Percentiles rank a stretch among this genome's conserved stretches.
These are phyloP conservation scores for Allium cepa DNA, from an alignment of 106 monocot genomes.

Conservation along the genomic window DNA sequence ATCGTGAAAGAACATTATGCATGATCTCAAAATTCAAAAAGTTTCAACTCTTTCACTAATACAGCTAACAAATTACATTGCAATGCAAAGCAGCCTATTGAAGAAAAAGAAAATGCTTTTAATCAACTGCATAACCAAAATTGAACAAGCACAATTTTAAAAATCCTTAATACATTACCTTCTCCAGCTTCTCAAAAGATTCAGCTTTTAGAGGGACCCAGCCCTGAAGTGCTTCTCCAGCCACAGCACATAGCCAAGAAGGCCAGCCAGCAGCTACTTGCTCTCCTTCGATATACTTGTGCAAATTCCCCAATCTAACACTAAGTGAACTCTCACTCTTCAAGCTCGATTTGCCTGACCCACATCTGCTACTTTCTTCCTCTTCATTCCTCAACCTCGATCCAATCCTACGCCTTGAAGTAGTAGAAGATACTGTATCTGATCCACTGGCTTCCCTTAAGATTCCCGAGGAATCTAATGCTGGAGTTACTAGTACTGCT, in stretches of 20 bases:
- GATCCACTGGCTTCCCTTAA: slow-evolving; percentile 11
- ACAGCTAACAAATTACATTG: too few relatives aligned
- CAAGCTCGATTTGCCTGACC: slow-evolving; percentile 12
- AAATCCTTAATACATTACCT: slow-evolving; percentile 25
- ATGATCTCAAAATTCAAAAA: too few relatives aligned
- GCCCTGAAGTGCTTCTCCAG: slow-evolving; percentile 61
- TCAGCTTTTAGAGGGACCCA: slow-evolving; percentile 68
- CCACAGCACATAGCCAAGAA: slow-evolving; percentile 49
- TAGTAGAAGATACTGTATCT: slow-evolving; percentile 5
- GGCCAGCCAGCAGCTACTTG: slow-evolving; percentile 77
- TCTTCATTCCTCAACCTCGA: slow-evolving; percentile 1
- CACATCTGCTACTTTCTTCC: slow-evolving; percentile 13
- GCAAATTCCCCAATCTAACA: slow-evolving; percentile 38
- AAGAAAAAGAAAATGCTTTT: too few relatives aligned
- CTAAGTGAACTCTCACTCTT: slow-evolving; percentile 16
- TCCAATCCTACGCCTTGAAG: slow-evolving; percentile 3
- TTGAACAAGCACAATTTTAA: too few relatives aligned
- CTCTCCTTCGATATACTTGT: slow-evolving; percentile 55
- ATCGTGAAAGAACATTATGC: too few relatives aligned
- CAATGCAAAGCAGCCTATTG: too few relatives aligned
- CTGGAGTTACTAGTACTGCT: slow-evolving; percentile 40
- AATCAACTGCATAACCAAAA: too few relatives aligned
- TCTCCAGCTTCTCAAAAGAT: slow-evolving; percentile 70
- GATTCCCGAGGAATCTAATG: slow-evolving; percentile 26
- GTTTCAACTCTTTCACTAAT: too few relatives aligned